Evolutionary conservation across 73 alveolate species (phyloP).

Genomic region (Tetrahymena thermophila): DNA sequence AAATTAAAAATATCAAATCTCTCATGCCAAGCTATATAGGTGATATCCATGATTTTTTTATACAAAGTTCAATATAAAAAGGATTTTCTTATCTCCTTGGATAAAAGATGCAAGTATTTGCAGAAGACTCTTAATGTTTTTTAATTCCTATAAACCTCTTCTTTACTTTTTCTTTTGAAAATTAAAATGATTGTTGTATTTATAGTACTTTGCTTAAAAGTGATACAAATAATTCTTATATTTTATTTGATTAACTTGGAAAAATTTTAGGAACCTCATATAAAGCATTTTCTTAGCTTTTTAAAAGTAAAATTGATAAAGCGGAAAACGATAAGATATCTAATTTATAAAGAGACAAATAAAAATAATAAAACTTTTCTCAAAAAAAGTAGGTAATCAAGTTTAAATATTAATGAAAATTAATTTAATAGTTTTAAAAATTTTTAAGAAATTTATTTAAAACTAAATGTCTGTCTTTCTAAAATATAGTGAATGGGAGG

Average conservation of each 20-base stretch:
- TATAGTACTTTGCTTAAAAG: background rate
- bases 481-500: too few species aligned
- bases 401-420: too few species aligned
- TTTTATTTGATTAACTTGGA: background rate
- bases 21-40: background rate
- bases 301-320: background rate
- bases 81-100: background rate
- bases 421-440: too few species aligned
- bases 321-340: background rate
- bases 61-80: background rate
- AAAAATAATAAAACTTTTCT: too few species aligned
- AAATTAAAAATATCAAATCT: background rate
- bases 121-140: background rate
- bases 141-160: background rate
- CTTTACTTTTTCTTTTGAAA: background rate
- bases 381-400: background rate
- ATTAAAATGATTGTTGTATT: background rate
- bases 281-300: background rate
- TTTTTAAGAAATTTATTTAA: too few species aligned
- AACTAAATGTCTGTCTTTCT: too few species aligned
- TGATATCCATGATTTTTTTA: background rate
- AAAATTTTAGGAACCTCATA: background rate
- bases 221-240: background rate
- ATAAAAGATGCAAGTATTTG: background rate
- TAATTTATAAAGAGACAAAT: background rate